Conservation (phyloP, 2,329 filamentous ascomycete genomes). For the Colletotrichum scovillei region DNA sequence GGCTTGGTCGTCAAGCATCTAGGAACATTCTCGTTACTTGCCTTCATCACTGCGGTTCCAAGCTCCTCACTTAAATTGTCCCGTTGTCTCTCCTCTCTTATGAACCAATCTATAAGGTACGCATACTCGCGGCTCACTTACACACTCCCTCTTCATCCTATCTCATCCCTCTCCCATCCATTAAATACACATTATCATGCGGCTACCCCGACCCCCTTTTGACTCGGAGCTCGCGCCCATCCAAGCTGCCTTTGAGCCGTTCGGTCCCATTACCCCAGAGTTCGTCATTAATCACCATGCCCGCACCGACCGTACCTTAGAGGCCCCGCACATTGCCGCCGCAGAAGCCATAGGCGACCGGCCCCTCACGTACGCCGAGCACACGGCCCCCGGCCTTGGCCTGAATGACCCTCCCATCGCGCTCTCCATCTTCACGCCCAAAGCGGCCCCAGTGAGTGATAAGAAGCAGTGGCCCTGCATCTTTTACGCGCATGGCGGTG, state of each 20-base stretch:
- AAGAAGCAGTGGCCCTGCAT: constrained; percentile 7
- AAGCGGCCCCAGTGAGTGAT: neutral
- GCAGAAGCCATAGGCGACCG: constrained; percentile 31
- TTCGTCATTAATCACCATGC: constrained; percentile 34
- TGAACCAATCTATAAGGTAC: neutral
- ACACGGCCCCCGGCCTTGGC: constrained; percentile 29
- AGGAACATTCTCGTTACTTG: neutral
- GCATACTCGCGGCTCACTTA: neutral
- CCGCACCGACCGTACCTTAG: constrained; percentile 12
- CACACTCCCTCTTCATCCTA: neutral
- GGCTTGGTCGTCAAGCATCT: neutral
- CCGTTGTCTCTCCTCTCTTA: neutral
- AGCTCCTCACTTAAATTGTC: neutral
- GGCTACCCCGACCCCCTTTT: constrained; percentile 35
- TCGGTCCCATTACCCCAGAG: constrained; percentile 35
- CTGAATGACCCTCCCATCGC: neutral
- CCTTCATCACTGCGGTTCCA: neutral
- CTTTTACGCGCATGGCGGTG: constrained; percentile 40
- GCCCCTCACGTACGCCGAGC: constrained; percentile 40
- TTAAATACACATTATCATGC: neutral
- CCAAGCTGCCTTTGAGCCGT: constrained; percentile 30
- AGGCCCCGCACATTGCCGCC: neutral
- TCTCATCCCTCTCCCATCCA: neutral
- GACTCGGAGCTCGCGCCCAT: constrained; percentile 38
- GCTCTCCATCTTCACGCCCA: constrained; percentile 39